A percentile compares a stretch with the other conserved stretches of the same genome.
These are phyloP conservation scores for Leccinum longicurvipes DNA, from an alignment of 768 basidiomycete genomes.

Conservation along the genomic window DNA sequence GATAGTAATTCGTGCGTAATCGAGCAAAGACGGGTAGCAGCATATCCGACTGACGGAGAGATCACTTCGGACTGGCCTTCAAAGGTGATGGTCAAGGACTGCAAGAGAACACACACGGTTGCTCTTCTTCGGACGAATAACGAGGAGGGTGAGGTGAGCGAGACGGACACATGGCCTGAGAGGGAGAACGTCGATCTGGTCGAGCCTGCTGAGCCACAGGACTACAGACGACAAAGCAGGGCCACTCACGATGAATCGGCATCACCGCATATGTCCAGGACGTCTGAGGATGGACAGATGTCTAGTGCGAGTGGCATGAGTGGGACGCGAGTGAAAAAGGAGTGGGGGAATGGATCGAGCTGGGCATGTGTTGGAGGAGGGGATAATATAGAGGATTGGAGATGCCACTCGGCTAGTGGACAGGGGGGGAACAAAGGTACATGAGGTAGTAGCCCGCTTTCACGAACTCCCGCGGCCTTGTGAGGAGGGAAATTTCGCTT, in stretches of 20 bases:
- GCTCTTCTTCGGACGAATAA: constrained; percentile 50
- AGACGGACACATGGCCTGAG: constrained; percentile 73
- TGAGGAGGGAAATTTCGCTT: constrained; percentile 4
- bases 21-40: constrained; percentile 62
- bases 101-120: constrained; percentile 52
- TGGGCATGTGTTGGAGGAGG: not conserved
- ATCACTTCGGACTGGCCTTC: constrained; percentile 84
- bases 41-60: constrained; percentile 63
- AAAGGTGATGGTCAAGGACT: constrained; percentile 72
- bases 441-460: not conserved
- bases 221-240: constrained; percentile 3
- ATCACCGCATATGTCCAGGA: constrained; percentile 69
- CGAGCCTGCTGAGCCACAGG: constrained; percentile 3
- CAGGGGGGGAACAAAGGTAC: constrained; percentile 31
- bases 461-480: not conserved
- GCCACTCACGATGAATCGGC: constrained; percentile 58
- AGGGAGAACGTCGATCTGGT: constrained; percentile 82
- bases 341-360: constrained; percentile 14
- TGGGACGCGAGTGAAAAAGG: not conserved
- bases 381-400: constrained; percentile 26
- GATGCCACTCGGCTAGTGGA: constrained; percentile 27
- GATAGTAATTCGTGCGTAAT: constrained; percentile 56
- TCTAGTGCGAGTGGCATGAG: constrained; percentile 64
- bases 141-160: constrained; percentile 54
- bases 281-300: constrained; percentile 55